Evolutionary conservation across 2,329 filamentous ascomycete species (phyloP), one percentile per base, ranked within the genome.

Genomic region (Cladophialophora exuberans): DNA sequence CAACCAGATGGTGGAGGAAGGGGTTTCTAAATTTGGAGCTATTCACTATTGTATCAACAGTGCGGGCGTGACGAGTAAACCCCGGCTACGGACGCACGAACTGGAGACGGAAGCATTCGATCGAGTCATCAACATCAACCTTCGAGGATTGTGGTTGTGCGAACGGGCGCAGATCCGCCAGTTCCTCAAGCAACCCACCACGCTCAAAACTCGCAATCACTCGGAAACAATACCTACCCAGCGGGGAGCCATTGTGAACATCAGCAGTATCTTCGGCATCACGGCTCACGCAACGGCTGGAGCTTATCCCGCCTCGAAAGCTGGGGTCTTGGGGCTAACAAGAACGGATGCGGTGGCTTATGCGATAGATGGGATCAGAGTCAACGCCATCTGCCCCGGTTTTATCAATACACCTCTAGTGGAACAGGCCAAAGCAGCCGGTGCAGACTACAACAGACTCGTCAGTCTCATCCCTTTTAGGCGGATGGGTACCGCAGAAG

Each of bases 161-260:
- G 79, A 84, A 62, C 72, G 74, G 46, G 81, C 79, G 35, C 72
- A 84, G 65, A 61, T 69, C 22, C 59, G 60, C 33, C 65, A 67
- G 44, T 65, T 57, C 10, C 31, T 57, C 22, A 57, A 50, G 33
- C 55, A 57, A 79, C 48, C 65, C 67, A 50, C 61, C 44, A n/a
- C 69, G 11, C 81, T 87, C 45, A 78, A 74, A 51, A 88, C 88
- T 70, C 80, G 74, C 52, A 86, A 87, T 71, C 86, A 90, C 63
- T 79, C 79, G 2, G 22, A 46, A 20, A 73, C 1, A 79, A 64
- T 66, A 9, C 66, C 68, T 0, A 61, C 65, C 1, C 75, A 79
- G 53, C 68, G 76, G 17, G 79, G 79, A 2, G 68, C 76, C 0
- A 67, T 82, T 6, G 78, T 82, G 9, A 79, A 81, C 56, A 75